Base-by-base conservation (phyloP, 2,329 filamentous ascomycete species). In the Catunica adiposa region DNA sequence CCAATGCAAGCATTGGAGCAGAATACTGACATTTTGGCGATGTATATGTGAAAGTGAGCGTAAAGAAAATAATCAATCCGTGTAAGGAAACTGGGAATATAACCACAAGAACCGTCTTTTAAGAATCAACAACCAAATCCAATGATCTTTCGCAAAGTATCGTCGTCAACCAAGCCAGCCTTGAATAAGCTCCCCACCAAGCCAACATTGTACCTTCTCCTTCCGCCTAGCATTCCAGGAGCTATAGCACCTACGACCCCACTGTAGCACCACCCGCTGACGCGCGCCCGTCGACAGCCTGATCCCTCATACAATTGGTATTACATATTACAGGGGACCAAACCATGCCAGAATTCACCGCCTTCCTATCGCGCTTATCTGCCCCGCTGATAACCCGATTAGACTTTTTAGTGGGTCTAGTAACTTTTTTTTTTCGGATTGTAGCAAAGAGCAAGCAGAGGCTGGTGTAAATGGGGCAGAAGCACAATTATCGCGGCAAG, bases 341-440 rank as follows among this genome's bases (percentile, higher is more conserved):
- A 31, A 38, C 2, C 22, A 60, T 68, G 66, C 67, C 67, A 26
- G 38, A 34, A 22, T 29, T 61, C 59, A 70, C 68, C 68, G 66
- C 67, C 58, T 59, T 25, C 20, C 42, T 31, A 25, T 53, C 46
- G 9, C 23, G 40, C 20, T 55, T 56, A 52, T 55, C 25, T 53
- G 59, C 59, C 58, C 59, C 59, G 56, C 59, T 54, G 53, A 56
- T 52, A 50, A 51, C 48, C 50, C 23, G 51, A 53, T 58, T 25
- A 55, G 42, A 58, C 58, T 58, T 59, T 58, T 58, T 58, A 50
- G 34, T 58, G 56, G 53, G 51, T 56, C 53, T 38, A 44, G 29
- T 38, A 48, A 56, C 54, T 58, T 58, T 58, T 58, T 58, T 58
- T 58, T 58, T 58, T 58, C 44, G 17, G 59, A 54, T 22, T 46